Percentiles rank a stretch among this genome's conserved stretches.
These are phyloP conservation scores for Lichtheimia corymbifera DNA, from an alignment of 371 early-diverging fungal species.

Conservation along the genomic window DNA sequence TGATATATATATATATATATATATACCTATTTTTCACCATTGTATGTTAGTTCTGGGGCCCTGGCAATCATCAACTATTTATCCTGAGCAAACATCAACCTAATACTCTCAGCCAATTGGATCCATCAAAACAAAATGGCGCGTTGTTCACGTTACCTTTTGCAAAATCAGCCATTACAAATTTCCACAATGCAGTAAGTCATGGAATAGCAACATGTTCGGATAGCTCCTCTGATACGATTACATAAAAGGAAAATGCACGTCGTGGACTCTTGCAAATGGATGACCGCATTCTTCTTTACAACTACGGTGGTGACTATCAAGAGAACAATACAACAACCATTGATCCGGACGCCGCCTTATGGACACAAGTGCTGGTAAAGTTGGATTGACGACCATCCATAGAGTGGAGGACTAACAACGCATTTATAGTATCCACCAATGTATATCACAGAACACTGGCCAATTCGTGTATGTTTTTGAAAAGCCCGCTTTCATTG, in stretches of 20 bases:
- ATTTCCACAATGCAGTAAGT: conserved; percentile 60
- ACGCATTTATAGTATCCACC: conserved; percentile 58
- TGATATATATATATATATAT: background rate
- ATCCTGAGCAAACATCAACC: conserved; percentile 29
- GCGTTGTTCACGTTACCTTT: conserved; percentile 70
- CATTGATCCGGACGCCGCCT: conserved; percentile 72
- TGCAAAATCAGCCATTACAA: conserved; percentile 65
- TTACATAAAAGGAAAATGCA: conserved; percentile 61
- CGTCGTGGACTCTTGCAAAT: conserved; percentile 65
- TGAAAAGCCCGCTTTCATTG: background rate
- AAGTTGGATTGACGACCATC: background rate
- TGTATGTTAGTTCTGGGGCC: conserved; percentile 72
- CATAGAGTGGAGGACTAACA: background rate
- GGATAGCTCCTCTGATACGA: background rate
- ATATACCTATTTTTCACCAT: background rate
- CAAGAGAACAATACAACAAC: conserved; percentile 70
- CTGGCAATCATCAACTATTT: conserved; percentile 71
- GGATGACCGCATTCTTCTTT: conserved; percentile 75
- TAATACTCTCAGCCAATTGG: conserved; percentile 1
- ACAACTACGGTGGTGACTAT: conserved; percentile 61
- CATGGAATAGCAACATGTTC: background rate
- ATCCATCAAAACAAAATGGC: conserved; percentile 6
- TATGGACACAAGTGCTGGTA: conserved; percentile 80
- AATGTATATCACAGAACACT: conserved; percentile 79
- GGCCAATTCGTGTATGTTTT: conserved; percentile 75